These are phyloP conservation scores for Cucumis melo DNA, from an alignment of 306 rosid genomes.

Conservation along the genomic window DNA sequence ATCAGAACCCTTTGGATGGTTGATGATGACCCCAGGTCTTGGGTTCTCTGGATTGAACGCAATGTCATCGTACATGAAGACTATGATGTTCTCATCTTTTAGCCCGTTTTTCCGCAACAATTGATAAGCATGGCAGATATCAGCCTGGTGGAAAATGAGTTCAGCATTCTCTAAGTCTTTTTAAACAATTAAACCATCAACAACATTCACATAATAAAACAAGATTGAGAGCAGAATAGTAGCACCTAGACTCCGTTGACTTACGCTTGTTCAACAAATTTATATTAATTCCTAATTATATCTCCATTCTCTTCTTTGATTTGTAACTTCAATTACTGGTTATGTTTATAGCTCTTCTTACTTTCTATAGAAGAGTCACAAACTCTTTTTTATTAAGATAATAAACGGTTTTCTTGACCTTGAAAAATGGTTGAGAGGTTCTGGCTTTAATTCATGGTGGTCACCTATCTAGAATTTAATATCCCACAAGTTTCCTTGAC, in stretches of 20 bases:
- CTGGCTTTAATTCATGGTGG: too few relatives aligned
- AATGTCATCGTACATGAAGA: conserved; percentile 92
- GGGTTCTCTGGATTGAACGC: conserved; percentile 73
- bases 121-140: conserved; percentile 94
- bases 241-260: not conserved
- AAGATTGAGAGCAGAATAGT: not conserved
- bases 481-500: too few relatives aligned
- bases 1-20: conserved; percentile 73
- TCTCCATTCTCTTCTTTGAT: not conserved
- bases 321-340: not conserved
- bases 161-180: not conserved
- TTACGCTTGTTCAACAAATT: not conserved
- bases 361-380: not conserved
- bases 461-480: too few relatives aligned
- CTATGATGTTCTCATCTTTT: conserved; percentile 93
- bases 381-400: too few relatives aligned
- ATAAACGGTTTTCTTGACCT: too few relatives aligned
- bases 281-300: not conserved
- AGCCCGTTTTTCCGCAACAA: conserved; percentile 63
- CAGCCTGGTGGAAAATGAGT: conserved; percentile 37
- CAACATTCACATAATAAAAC: not conserved
- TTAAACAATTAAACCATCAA: not conserved
- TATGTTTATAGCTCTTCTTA: not conserved
- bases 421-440: too few relatives aligned
- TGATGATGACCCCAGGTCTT: conserved; percentile 77